These are phyloP conservation scores for Talaromyces marneffei DNA, from an alignment of 2,329 filamentous ascomycete genomes.

Conservation along the genomic window DNA sequence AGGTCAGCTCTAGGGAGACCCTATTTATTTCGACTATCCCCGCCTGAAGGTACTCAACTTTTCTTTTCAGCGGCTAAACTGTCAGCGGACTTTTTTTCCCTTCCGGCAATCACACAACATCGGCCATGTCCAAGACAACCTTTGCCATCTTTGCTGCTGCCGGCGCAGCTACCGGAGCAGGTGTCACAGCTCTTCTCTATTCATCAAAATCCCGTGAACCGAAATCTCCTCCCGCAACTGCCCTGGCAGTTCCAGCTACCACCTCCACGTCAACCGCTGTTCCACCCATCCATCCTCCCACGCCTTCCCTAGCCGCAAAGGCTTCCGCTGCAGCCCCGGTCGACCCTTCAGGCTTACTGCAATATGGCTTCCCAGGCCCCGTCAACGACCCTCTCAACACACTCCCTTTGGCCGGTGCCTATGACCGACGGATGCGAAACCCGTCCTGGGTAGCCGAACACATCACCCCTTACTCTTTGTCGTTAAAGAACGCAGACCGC, in stretches of 20 bases:
- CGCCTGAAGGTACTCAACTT: not conserved
- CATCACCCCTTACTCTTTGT: constrained; percentile 82
- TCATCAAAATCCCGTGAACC: constrained; percentile 54
- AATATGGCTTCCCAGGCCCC: constrained; percentile 90
- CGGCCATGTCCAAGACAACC: constrained; percentile 70
- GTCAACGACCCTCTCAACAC: constrained; percentile 74
- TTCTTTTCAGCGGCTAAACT: not conserved
- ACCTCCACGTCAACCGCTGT: constrained; percentile 31
- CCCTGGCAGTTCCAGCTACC: constrained; percentile 28
- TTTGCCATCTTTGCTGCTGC: constrained; percentile 69
- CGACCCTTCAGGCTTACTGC: constrained; percentile 69
- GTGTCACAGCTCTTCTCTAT: constrained; percentile 63
- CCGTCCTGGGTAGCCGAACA: constrained; percentile 94
- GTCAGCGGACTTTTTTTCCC: not conserved
- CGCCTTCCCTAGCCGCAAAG: constrained; percentile 24
- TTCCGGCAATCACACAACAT: not conserved
- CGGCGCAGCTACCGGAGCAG: constrained; percentile 70
- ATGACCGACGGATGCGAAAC: constrained; percentile 85
- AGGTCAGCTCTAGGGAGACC: not conserved
- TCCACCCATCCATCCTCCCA: constrained; percentile 26
- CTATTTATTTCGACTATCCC: not conserved
- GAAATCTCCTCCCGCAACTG: constrained; percentile 26
- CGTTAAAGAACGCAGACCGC: constrained; percentile 69
- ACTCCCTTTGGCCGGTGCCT: constrained; percentile 74
- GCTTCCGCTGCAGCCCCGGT: constrained; percentile 46